phyloP scores from a whole-genome alignment of 306 rosid genomes.

The Cicer bijugum region DNA sequence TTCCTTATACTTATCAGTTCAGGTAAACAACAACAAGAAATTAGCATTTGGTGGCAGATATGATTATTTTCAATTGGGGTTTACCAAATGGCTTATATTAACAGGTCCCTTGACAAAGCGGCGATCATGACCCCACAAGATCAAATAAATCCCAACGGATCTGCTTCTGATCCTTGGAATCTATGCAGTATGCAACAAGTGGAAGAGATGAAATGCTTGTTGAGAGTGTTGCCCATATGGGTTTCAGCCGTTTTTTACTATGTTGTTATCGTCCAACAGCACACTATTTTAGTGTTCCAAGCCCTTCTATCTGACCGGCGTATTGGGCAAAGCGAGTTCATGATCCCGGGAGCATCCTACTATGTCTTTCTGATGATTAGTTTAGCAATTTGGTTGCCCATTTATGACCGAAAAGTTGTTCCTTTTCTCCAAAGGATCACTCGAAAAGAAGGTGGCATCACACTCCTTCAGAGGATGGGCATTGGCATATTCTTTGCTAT shows the following conservation, averaged over 20 bases:
- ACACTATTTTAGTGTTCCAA: slow-evolving; percentile 75
- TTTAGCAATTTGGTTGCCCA: slow-evolving; percentile 70
- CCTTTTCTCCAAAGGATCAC: slow-evolving; percentile 66
- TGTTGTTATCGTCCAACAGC: slow-evolving; percentile 61
- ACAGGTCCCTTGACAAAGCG: slow-evolving; percentile 81
- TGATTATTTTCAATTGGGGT: slow-evolving; percentile 28
- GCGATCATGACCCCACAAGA: slow-evolving; percentile 67
- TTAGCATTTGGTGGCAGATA: slow-evolving; percentile 30
- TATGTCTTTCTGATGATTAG: slow-evolving; percentile 67
- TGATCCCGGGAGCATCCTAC: slow-evolving; percentile 84
- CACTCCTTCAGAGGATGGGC: slow-evolving; percentile 81
- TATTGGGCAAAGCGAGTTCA: slow-evolving; percentile 57
- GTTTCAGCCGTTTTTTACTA: slow-evolving; percentile 55
- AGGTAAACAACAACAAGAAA: slow-evolving; percentile 52
- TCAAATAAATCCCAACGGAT: slow-evolving; percentile 68
- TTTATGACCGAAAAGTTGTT: slow-evolving; percentile 67
- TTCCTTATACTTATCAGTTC: slow-evolving; percentile 72
- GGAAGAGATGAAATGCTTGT: slow-evolving; percentile 81
- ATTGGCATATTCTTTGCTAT: slow-evolving; percentile 63
- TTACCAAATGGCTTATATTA: slow-evolving; percentile 50
- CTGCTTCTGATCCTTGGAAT: slow-evolving; percentile 74
- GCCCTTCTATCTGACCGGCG: slow-evolving; percentile 76
- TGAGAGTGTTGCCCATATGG: slow-evolving; percentile 87
- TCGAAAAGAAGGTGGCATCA: slow-evolving; percentile 77
- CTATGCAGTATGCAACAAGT: slow-evolving; percentile 85